Conservation (phyloP, 768 basidiomycete species). For the Pholiota microspora region DNA sequence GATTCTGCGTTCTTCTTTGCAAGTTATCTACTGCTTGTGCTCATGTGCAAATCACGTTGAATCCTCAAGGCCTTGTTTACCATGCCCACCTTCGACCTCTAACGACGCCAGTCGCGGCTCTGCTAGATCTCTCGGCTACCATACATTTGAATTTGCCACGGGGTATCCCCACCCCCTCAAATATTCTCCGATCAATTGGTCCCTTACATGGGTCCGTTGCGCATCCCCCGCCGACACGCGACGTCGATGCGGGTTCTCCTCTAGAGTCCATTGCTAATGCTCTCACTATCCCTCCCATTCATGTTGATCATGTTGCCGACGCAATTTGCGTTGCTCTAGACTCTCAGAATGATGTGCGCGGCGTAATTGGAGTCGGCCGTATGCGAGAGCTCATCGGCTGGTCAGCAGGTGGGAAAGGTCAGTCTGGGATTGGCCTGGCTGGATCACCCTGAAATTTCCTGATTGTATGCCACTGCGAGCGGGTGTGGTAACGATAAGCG, state of each 20-base stretch:
- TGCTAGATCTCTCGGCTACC: constrained; percentile 78
- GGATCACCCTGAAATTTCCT: background rate
- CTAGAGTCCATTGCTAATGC: constrained; percentile 74
- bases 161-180: constrained; percentile 62
- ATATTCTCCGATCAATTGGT: constrained; percentile 53
- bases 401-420: constrained; percentile 24
- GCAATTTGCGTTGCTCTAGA: constrained; percentile 71
- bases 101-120: constrained; percentile 78
- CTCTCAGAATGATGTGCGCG: constrained; percentile 46
- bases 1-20: constrained; percentile 5
- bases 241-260: constrained; percentile 30
- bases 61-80: constrained; percentile 81
- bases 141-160: constrained; percentile 61
- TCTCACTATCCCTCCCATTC: constrained; percentile 84
- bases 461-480: background rate
- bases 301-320: constrained; percentile 93
- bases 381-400: constrained; percentile 82
- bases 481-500: background rate
- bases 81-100: constrained; percentile 93
- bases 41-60: constrained; percentile 8
- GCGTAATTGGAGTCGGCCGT: constrained; percentile 63
- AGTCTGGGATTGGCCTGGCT: constrained; percentile 8
- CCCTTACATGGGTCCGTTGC: constrained; percentile 20
- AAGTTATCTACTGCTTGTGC: constrained; percentile 2
- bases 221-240: constrained; percentile 7